These are phyloP conservation scores for Monosporascus sp. DNA, from an alignment of 2,329 filamentous ascomycete species.

Conservation along the genomic window DNA sequence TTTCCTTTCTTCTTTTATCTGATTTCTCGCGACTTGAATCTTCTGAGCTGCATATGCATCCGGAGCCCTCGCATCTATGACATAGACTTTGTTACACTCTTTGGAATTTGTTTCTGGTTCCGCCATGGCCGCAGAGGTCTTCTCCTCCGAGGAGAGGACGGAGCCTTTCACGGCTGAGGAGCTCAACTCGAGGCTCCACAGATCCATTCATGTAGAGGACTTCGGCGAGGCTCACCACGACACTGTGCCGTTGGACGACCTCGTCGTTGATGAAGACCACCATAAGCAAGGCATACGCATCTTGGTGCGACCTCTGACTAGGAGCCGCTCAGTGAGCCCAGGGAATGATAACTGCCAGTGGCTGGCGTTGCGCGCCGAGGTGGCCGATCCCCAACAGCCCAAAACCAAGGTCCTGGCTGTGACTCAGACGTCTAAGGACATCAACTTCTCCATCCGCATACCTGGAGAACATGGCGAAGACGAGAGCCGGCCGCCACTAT, in stretches of 20 bases:
- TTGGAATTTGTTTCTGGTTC: slow-evolving; percentile 8
- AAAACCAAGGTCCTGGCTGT: slow-evolving; percentile 54
- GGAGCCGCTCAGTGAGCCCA: slow-evolving; percentile 50
- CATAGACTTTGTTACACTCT: not conserved
- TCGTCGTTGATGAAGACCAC: slow-evolving; percentile 46
- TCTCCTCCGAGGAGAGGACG: slow-evolving; percentile 46
- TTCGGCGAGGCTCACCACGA: slow-evolving; percentile 33
- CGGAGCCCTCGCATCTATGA: not conserved
- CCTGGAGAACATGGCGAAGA: slow-evolving; percentile 41
- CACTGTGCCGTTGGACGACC: slow-evolving; percentile 48
- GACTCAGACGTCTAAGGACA: slow-evolving; percentile 54
- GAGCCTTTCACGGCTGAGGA: slow-evolving; percentile 55
- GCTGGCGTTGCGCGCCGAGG: slow-evolving; percentile 51
- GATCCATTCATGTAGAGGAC: slow-evolving; percentile 40
- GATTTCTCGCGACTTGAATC: not conserved
- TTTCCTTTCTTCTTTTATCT: not conserved
- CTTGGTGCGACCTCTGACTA: slow-evolving; percentile 49
- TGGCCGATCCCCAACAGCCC: slow-evolving; percentile 45
- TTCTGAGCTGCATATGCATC: not conserved
- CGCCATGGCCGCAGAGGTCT: slow-evolving; percentile 41
- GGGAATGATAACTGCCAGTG: slow-evolving; percentile 53
- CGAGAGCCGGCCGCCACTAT: slow-evolving; percentile 44
- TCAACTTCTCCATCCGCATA: slow-evolving; percentile 55
- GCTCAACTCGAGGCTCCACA: slow-evolving; percentile 43
- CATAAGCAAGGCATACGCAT: slow-evolving; percentile 53